Percentiles rank a stretch among this genome's conserved stretches.
Evolutionary conservation across 192 early-diverging fungal species (phyloP).

Genomic region (Phycomyces blakesleeanus): DNA sequence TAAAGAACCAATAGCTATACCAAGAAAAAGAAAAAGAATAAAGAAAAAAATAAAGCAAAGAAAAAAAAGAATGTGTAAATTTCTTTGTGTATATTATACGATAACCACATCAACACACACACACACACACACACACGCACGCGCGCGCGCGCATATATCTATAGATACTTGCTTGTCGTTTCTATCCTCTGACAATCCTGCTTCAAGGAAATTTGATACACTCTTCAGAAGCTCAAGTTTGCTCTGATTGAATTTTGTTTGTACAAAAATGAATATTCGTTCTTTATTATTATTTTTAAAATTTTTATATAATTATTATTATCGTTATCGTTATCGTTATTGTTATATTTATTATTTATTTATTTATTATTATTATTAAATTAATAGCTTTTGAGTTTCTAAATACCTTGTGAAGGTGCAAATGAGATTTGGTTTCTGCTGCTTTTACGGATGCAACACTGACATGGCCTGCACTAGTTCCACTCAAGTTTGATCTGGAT

Average conservation of each 20-base stretch:
- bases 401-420: slow-evolving; percentile 29
- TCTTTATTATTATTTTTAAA: too few relatives aligned
- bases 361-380: too few relatives aligned
- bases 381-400: background rate
- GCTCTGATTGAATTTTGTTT: slow-evolving; percentile 22
- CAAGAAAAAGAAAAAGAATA: slow-evolving; percentile 10
- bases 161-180: slow-evolving; percentile 37
- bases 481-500: slow-evolving; percentile 12
- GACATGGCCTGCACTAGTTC: background rate
- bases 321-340: too few relatives aligned
- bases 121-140: too few relatives aligned
- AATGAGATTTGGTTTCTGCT: slow-evolving; percentile 24
- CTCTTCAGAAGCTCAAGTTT: slow-evolving; percentile 57
- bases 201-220: slow-evolving; percentile 52
- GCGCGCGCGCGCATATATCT: too few relatives aligned
- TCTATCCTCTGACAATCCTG: slow-evolving; percentile 42
- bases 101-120: too few relatives aligned
- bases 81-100: too few relatives aligned
- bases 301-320: too few relatives aligned
- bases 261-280: too few relatives aligned
- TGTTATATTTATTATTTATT: too few relatives aligned
- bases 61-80: too few relatives aligned
- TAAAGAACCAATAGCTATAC: slow-evolving; percentile 44
- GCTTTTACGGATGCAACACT: slow-evolving; percentile 24
- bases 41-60: too few relatives aligned